Evolutionary conservation across 805 yeast species (phyloP).

Genomic region (Metschnikowia gelsemii): DNA sequence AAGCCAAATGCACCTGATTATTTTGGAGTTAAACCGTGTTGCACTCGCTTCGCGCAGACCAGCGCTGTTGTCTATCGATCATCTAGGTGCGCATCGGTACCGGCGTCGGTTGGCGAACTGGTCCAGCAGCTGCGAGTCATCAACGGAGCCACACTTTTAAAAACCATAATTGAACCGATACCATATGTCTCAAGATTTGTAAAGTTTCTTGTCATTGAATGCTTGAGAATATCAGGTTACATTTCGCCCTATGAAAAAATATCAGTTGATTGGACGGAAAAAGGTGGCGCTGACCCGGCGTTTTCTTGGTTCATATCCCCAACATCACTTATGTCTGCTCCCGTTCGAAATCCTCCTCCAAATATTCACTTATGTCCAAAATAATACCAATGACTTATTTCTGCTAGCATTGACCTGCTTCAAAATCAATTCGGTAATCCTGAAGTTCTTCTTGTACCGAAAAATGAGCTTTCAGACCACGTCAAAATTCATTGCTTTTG

Average conservation of each 20-base stretch:
- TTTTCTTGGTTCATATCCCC: constrained; percentile 23
- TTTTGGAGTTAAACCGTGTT: no score
- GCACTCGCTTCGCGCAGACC: no score
- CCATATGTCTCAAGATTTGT: no score
- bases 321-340: constrained; percentile 36
- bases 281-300: constrained; percentile 20
- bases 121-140: no score
- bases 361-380: constrained; percentile 30
- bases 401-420: constrained; percentile 34
- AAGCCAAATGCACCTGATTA: no score
- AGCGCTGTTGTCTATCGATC: no score
- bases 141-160: no score
- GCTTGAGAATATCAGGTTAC: no score
- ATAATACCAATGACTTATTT: constrained; percentile 17
- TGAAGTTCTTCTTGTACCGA: constrained; percentile 39
- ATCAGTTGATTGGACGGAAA: constrained; percentile 44
- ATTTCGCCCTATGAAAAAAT: constrained; percentile 39
- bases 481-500: constrained; percentile 35
- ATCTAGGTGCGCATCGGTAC: no score
- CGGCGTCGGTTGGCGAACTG: no score
- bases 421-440: constrained; percentile 36
- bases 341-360: constrained; percentile 45
- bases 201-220: no score
- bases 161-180: no score
- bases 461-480: constrained; percentile 27